phyloP scores from a whole-genome alignment of 257 asterid species.

The Ballota nigra region DNA sequence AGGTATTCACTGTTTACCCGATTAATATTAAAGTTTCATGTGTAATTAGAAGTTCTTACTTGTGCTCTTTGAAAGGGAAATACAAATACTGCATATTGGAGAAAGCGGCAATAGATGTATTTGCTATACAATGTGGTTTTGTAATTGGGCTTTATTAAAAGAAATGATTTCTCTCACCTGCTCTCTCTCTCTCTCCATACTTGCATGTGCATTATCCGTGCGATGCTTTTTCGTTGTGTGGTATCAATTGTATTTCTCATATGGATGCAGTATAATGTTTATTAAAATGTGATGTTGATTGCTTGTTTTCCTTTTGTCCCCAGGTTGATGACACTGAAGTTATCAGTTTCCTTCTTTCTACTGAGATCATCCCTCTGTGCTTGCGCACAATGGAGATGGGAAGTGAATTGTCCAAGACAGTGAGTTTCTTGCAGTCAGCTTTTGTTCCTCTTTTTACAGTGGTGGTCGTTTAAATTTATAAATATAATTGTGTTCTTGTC shows the following conservation, averaged over 20 bases:
- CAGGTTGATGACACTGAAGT: constrained; percentile 97
- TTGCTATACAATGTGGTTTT: background rate
- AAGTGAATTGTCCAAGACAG: constrained; percentile 91
- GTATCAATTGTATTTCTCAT: background rate
- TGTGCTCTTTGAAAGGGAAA: constrained; percentile 8
- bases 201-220: background rate
- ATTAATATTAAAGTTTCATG: constrained; percentile 16
- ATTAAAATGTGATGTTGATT: background rate
- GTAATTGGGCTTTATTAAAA: background rate
- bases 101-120: background rate
- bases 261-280: background rate
- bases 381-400: constrained; percentile 99
- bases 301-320: constrained; percentile 13
- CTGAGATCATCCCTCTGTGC: constrained; percentile 94
- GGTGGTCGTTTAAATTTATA: background rate
- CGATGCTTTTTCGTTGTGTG: background rate
- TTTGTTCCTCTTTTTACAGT: background rate
- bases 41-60: background rate
- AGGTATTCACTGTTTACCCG: constrained; percentile 49
- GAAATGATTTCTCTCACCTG: background rate
- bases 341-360: constrained; percentile 83
- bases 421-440: constrained; percentile 33
- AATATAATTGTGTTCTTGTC: background rate
- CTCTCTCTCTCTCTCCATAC: background rate
- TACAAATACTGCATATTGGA: background rate